Evolutionary conservation across 208 protist species (phyloP).

Genomic region (Trichomonas vaginalis): DNA sequence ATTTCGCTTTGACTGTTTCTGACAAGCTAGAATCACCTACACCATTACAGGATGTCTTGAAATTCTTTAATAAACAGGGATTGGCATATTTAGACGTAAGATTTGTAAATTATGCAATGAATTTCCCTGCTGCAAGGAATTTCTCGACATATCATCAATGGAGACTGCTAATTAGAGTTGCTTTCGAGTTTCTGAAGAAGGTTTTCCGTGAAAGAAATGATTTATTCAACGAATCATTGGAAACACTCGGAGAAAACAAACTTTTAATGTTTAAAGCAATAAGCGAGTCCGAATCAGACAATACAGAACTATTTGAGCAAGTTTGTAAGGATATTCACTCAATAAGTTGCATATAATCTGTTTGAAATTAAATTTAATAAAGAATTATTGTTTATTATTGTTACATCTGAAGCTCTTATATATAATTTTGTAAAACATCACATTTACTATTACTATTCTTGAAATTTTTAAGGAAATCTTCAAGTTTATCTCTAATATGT

Average conservation of each 20-base stretch:
- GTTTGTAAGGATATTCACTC: no score
- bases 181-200: background rate
- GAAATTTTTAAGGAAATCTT: no score
- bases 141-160: background rate
- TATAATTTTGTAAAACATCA: no score
- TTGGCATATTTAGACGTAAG: background rate
- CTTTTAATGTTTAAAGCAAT: no score
- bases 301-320: no score
- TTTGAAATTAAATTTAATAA: no score
- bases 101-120: background rate
- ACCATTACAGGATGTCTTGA: background rate
- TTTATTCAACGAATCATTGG: background rate
- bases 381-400: no score
- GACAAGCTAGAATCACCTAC: background rate
- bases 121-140: background rate
- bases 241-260: background rate
- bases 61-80: background rate
- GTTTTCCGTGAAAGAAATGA: background rate
- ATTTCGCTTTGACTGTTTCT: background rate
- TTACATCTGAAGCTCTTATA: no score
- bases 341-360: no score
- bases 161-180: background rate
- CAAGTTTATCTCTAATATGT: no score
- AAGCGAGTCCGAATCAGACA: no score
- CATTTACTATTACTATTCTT: no score